Evolutionary conservation across 805 yeast species (phyloP).

Genomic region (Lipomyces spencermartinsiae): DNA sequence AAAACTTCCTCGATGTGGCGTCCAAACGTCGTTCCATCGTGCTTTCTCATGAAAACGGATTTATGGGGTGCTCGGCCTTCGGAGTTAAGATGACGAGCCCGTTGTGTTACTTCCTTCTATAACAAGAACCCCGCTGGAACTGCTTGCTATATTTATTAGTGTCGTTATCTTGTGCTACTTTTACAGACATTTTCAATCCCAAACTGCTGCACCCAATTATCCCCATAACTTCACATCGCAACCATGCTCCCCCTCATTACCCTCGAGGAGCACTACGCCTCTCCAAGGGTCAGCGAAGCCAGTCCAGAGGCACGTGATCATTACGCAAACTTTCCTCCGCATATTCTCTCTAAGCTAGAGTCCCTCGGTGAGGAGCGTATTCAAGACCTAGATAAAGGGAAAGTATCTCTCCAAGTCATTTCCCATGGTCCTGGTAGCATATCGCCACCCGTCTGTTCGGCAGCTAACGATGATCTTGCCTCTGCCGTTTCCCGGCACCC

Average conservation of each 20-base stretch:
- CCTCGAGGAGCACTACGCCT: constrained; percentile 10
- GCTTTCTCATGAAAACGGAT: constrained; percentile 11
- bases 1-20: constrained; percentile 3
- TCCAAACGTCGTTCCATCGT: constrained; percentile 12
- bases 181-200: too few relatives aligned
- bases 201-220: constrained; percentile 2
- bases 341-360: constrained; percentile 11
- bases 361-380: constrained; percentile 12
- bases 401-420: constrained; percentile 15
- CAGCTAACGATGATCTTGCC: constrained; percentile 14
- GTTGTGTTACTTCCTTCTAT: constrained; percentile 9
- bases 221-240: constrained; percentile 11
- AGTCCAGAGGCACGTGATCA: constrained; percentile 1
- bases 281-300: constrained; percentile 8
- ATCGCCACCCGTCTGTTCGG: neutral
- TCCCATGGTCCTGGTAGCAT: constrained; percentile 20
- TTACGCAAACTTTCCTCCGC: constrained; percentile 19
- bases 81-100: constrained; percentile 13
- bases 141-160: neutral
- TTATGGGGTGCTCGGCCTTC: constrained; percentile 9
- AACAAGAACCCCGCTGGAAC: constrained; percentile 6
- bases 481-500: constrained; percentile 17
- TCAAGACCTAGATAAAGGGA: constrained; percentile 13
- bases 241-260: constrained; percentile 9
- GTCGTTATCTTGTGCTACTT: too few relatives aligned